phyloP scores from a whole-genome alignment of 208 protist species.

The Crithidia mellificae region DNA sequence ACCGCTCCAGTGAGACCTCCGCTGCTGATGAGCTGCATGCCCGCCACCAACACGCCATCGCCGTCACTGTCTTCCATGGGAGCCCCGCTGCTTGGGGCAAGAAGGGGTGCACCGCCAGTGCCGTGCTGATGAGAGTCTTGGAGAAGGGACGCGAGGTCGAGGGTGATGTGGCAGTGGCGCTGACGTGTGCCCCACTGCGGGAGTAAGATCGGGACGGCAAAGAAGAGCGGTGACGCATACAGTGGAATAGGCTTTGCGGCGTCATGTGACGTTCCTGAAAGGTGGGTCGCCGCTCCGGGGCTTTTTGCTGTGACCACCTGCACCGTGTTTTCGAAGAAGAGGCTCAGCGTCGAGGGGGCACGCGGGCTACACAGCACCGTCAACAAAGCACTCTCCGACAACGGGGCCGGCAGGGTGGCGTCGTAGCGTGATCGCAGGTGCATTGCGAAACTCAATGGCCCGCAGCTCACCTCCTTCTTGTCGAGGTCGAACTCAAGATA shows the following conservation, averaged over 20 bases:
- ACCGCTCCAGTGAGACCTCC: conserved; percentile 9
- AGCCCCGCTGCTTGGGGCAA: neutral
- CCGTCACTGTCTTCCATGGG: neutral
- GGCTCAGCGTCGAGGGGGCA: conserved; percentile 16
- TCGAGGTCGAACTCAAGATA: conserved; percentile 28
- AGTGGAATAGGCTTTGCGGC: neutral
- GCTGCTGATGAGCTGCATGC: conserved; percentile 30
- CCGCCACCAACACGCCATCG: conserved; percentile 11
- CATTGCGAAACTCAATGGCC: neutral
- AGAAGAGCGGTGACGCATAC: conserved; percentile 24
- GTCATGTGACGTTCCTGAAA: too few relatives aligned
- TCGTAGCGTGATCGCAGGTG: conserved; percentile 12
- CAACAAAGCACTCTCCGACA: conserved; percentile 5
- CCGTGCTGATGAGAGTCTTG: too few relatives aligned
- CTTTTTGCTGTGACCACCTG: conserved; percentile 1
- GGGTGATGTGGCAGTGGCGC: conserved; percentile 24
- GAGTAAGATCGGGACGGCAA: conserved; percentile 19
- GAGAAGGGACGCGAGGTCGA: conserved; percentile 21
- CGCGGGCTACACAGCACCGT: conserved; percentile 19
- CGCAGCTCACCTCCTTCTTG: neutral
- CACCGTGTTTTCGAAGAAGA: conserved; percentile 24
- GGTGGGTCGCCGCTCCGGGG: neutral
- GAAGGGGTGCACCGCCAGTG: too few relatives aligned
- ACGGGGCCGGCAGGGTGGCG: neutral
- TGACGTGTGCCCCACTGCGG: conserved; percentile 23